phyloP scores from a whole-genome alignment of 805 yeast genomes.

The Ogataea ramenticola region DNA sequence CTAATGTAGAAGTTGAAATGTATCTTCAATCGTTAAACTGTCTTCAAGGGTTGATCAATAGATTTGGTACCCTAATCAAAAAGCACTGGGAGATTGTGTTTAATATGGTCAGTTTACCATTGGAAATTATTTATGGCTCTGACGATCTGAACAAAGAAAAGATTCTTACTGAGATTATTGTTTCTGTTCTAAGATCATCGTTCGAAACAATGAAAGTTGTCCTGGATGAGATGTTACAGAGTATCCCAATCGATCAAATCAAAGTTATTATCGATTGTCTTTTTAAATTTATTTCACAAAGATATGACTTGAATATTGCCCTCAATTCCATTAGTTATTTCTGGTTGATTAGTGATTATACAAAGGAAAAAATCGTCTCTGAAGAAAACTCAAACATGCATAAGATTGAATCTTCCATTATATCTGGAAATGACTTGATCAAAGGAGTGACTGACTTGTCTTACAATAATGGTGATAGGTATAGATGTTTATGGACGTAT shows the following conservation, averaged over 20 bases:
- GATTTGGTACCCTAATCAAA: constrained; percentile 56
- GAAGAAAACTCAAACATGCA: not conserved
- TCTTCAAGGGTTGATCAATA: constrained; percentile 66
- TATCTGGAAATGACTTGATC: constrained; percentile 15
- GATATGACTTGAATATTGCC: constrained; percentile 73
- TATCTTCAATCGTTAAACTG: constrained; percentile 56
- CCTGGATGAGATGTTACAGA: constrained; percentile 74
- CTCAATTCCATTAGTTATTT: constrained; percentile 88
- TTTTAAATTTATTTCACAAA: constrained; percentile 64
- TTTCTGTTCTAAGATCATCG: constrained; percentile 52
- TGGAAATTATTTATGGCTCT: constrained; percentile 30
- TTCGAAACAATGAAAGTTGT: constrained; percentile 80
- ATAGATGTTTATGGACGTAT: constrained; percentile 53
- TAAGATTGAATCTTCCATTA: constrained; percentile 10
- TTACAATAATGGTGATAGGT: constrained; percentile 13
- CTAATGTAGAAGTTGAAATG: constrained; percentile 61
- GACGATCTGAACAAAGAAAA: constrained; percentile 20
- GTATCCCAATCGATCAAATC: constrained; percentile 61
- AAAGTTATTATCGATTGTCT: constrained; percentile 64
- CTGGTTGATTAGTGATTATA: constrained; percentile 83
- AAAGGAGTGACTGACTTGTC: constrained; percentile 3
- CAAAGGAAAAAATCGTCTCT: constrained; percentile 31
- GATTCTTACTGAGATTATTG: constrained; percentile 39
- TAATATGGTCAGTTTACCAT: constrained; percentile 52
- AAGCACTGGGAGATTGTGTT: constrained; percentile 69